These are phyloP conservation scores for Bolboschoenus planiculmis DNA, from an alignment of 176 grass and related monocot genomes.

Conservation along the genomic window DNA sequence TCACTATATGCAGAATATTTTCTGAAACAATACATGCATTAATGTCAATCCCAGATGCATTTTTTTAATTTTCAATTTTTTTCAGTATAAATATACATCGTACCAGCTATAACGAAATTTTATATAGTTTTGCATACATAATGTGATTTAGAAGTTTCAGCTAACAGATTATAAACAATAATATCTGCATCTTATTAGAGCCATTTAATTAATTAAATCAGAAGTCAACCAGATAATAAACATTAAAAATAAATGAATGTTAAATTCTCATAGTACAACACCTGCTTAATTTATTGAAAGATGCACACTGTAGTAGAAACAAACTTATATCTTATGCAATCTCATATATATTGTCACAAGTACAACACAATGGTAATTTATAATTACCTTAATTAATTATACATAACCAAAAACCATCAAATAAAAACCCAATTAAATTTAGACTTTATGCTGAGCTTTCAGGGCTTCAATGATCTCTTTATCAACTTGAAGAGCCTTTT, in stretches of 20 bases:
- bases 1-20: not conserved
- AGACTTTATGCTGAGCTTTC: slow-evolving; percentile 20
- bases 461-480: slow-evolving; percentile 22
- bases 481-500: slow-evolving; percentile 36
- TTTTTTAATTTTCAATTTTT: not conserved
- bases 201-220: not conserved
- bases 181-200: not conserved
- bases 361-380: no score
- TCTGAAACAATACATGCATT: no score
- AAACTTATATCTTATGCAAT: no score
- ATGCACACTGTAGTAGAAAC: no score
- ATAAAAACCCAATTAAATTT: not conserved
- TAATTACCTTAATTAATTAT: not conserved
- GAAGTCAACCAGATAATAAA: slow-evolving; percentile 1
- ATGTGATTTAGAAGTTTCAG: not conserved
- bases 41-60: not conserved
- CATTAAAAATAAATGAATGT: not conserved
- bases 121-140: not conserved
- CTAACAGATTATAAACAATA: not conserved
- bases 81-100: not conserved
- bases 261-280: not conserved
- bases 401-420: not conserved
- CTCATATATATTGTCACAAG: no score
- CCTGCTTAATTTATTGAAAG: no score
- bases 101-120: not conserved